phyloP scores from a whole-genome alignment of 139 green algal species.

The Dunaliella sp. region DNA sequence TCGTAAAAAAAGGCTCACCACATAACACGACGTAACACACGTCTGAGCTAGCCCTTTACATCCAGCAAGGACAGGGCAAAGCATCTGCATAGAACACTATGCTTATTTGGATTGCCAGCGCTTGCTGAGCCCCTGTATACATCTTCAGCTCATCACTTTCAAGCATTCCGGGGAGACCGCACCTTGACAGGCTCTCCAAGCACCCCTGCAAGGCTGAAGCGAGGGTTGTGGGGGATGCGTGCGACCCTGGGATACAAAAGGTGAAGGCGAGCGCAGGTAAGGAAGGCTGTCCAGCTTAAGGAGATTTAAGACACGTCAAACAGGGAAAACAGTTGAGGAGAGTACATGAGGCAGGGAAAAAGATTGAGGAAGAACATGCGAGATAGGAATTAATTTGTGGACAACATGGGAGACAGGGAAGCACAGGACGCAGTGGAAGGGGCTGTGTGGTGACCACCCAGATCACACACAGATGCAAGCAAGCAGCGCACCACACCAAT shows the following conservation, averaged over 20 bases:
- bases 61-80: neutral
- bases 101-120: neutral
- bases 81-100: neutral
- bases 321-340: neutral
- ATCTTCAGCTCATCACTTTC: neutral
- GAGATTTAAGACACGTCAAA: too few relatives aligned
- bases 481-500: too few relatives aligned
- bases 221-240: conserved; percentile 43
- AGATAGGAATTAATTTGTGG: neutral
- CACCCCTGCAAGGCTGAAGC: conserved; percentile 49
- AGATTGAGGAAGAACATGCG: neutral
- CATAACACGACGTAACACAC: neutral
- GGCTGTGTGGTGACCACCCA: too few relatives aligned
- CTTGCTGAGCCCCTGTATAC: neutral
- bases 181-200: conserved; percentile 60
- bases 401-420: too few relatives aligned
- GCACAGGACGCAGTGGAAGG: too few relatives aligned
- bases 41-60: neutral
- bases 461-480: too few relatives aligned
- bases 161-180: neutral
- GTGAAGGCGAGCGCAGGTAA: too few relatives aligned
- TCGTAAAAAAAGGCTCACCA: neutral
- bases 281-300: too few relatives aligned
- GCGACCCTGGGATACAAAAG: too few relatives aligned
- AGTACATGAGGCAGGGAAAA: neutral